Evolutionary conservation across 176 grass and related monocot species (phyloP).

Genomic region (Olyra latifolia): DNA sequence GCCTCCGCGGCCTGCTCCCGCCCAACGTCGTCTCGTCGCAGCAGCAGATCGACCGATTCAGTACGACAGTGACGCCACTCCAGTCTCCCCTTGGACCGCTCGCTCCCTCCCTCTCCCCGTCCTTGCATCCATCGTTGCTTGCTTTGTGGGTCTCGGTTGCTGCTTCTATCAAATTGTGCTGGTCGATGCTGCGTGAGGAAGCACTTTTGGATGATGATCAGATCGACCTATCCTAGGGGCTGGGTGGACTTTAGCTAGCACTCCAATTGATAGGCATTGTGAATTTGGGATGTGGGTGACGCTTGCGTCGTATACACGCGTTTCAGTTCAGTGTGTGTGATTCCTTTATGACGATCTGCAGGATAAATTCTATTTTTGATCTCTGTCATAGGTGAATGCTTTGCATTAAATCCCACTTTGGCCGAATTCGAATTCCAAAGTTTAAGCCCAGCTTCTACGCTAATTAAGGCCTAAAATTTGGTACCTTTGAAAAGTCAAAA

Average conservation of each 20-base stretch:
- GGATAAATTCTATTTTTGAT: neutral
- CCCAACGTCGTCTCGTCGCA: constrained; percentile 78
- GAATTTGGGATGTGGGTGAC: neutral
- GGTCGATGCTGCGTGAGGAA: neutral
- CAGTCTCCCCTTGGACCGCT: neutral
- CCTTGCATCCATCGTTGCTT: neutral
- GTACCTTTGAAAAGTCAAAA: neutral
- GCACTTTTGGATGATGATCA: neutral
- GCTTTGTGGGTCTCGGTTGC: neutral
- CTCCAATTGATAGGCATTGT: neutral
- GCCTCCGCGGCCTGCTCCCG: constrained; percentile 92
- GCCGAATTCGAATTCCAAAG: neutral
- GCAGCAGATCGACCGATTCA: constrained; percentile 97
- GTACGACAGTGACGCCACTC: constrained; percentile 30
- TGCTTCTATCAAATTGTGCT: constrained; percentile 8
- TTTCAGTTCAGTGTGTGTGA: neutral
- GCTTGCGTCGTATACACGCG: neutral
- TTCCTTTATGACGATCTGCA: neutral
- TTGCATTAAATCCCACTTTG: neutral
- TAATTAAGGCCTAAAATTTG: neutral
- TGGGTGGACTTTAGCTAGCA: neutral
- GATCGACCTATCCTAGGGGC: constrained; percentile 7
- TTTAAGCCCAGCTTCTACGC: neutral
- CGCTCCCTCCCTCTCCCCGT: neutral
- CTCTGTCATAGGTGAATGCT: neutral